These are phyloP conservation scores for Suillus plorans DNA, from an alignment of 768 basidiomycete genomes.

Conservation along the genomic window DNA sequence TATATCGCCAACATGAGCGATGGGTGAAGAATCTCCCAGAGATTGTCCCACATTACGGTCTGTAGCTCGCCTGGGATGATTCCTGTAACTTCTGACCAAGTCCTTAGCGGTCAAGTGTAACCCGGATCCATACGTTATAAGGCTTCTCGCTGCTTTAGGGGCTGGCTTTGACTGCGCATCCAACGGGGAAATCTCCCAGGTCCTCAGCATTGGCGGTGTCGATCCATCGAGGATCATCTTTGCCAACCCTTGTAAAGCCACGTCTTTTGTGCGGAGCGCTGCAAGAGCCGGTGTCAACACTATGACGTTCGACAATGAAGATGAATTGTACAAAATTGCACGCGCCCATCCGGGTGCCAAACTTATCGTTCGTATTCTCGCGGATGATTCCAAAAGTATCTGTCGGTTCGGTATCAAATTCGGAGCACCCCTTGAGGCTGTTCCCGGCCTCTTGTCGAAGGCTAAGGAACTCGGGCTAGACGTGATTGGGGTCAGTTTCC, in stretches of 20 bases:
- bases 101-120: slow-evolving; percentile 92
- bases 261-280: slow-evolving; percentile 88
- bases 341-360: slow-evolving; percentile 78
- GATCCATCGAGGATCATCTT: slow-evolving; percentile 87
- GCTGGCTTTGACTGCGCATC: slow-evolving; percentile 98
- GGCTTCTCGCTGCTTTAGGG: slow-evolving; percentile 86
- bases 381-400: slow-evolving; percentile 95
- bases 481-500: slow-evolving; percentile 95
- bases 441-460: slow-evolving; percentile 75
- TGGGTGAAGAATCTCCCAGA: slow-evolving; percentile 79
- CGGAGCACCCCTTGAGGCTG: slow-evolving; percentile 83
- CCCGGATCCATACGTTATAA: slow-evolving; percentile 92
- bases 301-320: slow-evolving; percentile 99
- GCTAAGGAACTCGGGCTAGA: slow-evolving; percentile 78
- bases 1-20: slow-evolving; percentile 81
- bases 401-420: slow-evolving; percentile 96
- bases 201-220: slow-evolving; percentile 73
- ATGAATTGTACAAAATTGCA: slow-evolving; percentile 93
- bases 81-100: slow-evolving; percentile 26
- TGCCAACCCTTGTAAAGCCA: slow-evolving; percentile 98
- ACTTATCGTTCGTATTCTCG: slow-evolving; percentile 90
- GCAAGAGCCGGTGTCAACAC: slow-evolving; percentile 76
- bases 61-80: slow-evolving; percentile 29
- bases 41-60: slow-evolving; percentile 94
- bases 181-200: slow-evolving; percentile 83